Evolutionary conservation across 2,329 filamentous ascomycete species (phyloP).

Genomic region (Kalmusia sp.): DNA sequence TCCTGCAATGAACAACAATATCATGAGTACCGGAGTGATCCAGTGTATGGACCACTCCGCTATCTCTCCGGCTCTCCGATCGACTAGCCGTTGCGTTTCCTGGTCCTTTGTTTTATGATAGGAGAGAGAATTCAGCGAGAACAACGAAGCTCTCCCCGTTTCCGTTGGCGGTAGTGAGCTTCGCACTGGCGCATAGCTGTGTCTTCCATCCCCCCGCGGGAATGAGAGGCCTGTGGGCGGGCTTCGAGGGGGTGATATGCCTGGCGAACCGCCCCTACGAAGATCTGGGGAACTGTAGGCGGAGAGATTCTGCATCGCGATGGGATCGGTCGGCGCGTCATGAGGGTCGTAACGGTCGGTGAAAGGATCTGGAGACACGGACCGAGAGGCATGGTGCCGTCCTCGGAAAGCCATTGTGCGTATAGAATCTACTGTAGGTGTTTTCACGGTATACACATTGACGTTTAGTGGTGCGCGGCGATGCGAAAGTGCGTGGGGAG

Average conservation of each 20-base stretch:
- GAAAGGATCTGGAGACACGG: constrained; percentile 31
- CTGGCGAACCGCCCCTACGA: constrained; percentile 19
- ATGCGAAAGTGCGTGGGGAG: not conserved
- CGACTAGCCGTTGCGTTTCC: constrained; percentile 40
- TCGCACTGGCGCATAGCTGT: constrained; percentile 28
- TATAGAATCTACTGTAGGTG: not conserved
- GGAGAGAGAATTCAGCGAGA: constrained; percentile 30
- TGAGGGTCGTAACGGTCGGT: constrained; percentile 35
- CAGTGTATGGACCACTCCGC: constrained; percentile 47
- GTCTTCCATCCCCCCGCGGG: constrained; percentile 10
- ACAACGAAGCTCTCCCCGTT: constrained; percentile 29
- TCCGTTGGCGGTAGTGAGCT: constrained; percentile 20
- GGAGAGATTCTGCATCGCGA: constrained; percentile 34
- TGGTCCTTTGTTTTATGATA: constrained; percentile 37
- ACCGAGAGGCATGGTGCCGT: constrained; percentile 26
- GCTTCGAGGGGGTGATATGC: constrained; percentile 16
- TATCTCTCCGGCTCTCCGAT: constrained; percentile 40
- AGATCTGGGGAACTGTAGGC: constrained; percentile 13
- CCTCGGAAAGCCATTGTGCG: constrained; percentile 33
- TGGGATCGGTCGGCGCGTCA: constrained; percentile 31
- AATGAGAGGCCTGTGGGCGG: constrained; percentile 25
- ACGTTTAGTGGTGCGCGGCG: not conserved
- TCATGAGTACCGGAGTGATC: constrained; percentile 39
- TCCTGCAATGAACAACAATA: constrained; percentile 37
- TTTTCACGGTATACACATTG: not conserved